phyloP scores from a whole-genome alignment of 805 yeast species.

The Cephaloascus albidus region DNA sequence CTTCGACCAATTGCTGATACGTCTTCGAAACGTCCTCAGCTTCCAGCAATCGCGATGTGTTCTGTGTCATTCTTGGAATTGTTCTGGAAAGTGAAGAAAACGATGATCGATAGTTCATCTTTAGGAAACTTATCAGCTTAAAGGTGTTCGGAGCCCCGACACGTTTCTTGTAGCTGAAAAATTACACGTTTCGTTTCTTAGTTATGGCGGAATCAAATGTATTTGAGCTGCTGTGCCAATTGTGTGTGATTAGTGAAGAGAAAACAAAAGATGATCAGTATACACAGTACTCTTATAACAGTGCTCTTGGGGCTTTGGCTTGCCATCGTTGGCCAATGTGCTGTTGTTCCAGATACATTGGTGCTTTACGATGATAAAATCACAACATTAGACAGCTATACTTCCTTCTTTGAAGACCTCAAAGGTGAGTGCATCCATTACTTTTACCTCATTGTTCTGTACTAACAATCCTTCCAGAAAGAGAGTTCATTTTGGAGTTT shows the following conservation, averaged over 20 bases:
- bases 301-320: background rate
- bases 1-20: slow-evolving; percentile 53
- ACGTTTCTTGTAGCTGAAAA: no score
- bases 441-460: background rate
- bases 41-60: no score
- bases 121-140: slow-evolving; percentile 2
- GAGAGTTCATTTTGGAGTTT: background rate
- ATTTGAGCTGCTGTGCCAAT: no score
- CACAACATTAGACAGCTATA: slow-evolving; percentile 13
- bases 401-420: slow-evolving; percentile 14
- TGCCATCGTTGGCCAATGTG: background rate
- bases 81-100: background rate
- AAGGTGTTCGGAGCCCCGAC: no score
- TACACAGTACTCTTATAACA: background rate
- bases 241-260: no score
- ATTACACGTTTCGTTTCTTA: background rate
- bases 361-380: slow-evolving; percentile 19
- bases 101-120: slow-evolving; percentile 7
- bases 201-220: no score
- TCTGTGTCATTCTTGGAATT: background rate
- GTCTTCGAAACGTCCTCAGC: slow-evolving; percentile 40
- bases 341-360: slow-evolving; percentile 12
- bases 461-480: background rate
- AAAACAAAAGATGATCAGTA: background rate
- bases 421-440: slow-evolving; percentile 5